phyloP scores from a whole-genome alignment of 2,329 filamentous ascomycete species.

The Pseudodiploospora longispora region DNA sequence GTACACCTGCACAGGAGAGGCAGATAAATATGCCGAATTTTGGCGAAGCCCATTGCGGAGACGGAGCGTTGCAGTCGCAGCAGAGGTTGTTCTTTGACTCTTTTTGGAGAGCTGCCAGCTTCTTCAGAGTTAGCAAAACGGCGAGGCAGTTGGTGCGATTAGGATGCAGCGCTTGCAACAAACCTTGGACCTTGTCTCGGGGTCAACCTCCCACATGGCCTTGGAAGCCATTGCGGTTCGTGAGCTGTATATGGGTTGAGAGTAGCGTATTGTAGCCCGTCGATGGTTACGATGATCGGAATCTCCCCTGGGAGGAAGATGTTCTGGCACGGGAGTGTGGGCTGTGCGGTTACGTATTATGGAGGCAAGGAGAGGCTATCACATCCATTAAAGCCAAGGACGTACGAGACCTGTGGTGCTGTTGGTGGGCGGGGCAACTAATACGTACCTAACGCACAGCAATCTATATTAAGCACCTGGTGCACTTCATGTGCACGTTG shows the following conservation, averaged over 20 bases:
- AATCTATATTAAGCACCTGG: too few species aligned
- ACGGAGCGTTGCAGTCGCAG: slow-evolving; percentile 91
- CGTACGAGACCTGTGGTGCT: too few species aligned
- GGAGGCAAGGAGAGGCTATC: too few species aligned
- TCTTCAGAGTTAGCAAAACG: background rate
- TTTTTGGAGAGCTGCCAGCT: slow-evolving; percentile 90
- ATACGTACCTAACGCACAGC: too few species aligned
- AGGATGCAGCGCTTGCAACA: slow-evolving; percentile 12
- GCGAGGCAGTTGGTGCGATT: background rate
- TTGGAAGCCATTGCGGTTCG: slow-evolving; percentile 51
- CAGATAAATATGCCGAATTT: slow-evolving; percentile 99
- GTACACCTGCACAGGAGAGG: slow-evolving; percentile 87
- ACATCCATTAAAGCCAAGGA: too few species aligned
- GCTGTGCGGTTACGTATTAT: too few species aligned
- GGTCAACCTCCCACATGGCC: slow-evolving; percentile 97
- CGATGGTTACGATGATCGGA: background rate
- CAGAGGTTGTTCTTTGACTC: slow-evolving; percentile 81
- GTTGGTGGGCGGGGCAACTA: too few species aligned
- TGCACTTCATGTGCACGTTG: too few species aligned
- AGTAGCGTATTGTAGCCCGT: slow-evolving; percentile 6
- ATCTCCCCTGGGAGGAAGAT: too few species aligned
- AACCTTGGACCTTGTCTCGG: slow-evolving; percentile 93
- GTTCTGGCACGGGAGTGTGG: too few species aligned
- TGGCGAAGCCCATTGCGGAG: slow-evolving; percentile 94
- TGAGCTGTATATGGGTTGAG: background rate